phyloP scores from a whole-genome alignment of 768 basidiomycete genomes.

The Hebeloma cylindrosporum region DNA sequence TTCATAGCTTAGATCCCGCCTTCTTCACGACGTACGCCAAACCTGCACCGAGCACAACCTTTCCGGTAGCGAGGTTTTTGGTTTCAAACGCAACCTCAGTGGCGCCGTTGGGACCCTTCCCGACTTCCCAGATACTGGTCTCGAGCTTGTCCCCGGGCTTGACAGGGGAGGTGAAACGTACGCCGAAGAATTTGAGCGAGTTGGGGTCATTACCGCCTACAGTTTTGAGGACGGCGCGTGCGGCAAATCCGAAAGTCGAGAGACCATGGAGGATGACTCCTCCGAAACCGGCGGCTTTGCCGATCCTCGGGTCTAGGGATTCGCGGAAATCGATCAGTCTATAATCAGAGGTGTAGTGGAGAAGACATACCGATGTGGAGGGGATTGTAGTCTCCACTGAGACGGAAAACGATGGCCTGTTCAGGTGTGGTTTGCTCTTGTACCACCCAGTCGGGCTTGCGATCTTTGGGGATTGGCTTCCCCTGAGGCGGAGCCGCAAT shows the following conservation, averaged over 20 bases:
- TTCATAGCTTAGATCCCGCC: conserved; percentile 28
- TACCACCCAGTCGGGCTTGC: conserved; percentile 59
- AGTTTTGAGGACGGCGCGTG: conserved; percentile 67
- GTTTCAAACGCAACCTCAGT: conserved; percentile 63
- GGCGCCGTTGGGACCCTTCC: conserved; percentile 58
- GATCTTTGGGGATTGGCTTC: conserved; percentile 60
- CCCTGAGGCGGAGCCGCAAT: conserved; percentile 61
- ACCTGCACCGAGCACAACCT: conserved; percentile 63
- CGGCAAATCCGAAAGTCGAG: conserved; percentile 79
- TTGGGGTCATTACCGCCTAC: conserved; percentile 61
- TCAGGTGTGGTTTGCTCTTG: conserved; percentile 62
- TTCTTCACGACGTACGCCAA: conserved; percentile 61
- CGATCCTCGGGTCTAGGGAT: conserved; percentile 65
- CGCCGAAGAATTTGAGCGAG: conserved; percentile 66
- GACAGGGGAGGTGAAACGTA: conserved; percentile 80
- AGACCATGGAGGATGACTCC: conserved; percentile 86
- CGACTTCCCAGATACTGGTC: conserved; percentile 78
- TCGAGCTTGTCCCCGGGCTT: conserved; percentile 80
- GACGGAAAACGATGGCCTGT: conserved; percentile 70
- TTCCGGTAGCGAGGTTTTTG: conserved; percentile 58
- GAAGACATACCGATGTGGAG: conserved; percentile 61
- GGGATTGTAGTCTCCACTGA: conserved; percentile 80
- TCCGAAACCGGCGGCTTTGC: conserved; percentile 74
- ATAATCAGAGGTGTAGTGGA: not conserved
- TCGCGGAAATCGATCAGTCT: not conserved